Evolutionary conservation across 768 basidiomycete species (phyloP), one percentile per base, ranked within the genome.

Genomic region (Rhizopogon vinicolor): DNA sequence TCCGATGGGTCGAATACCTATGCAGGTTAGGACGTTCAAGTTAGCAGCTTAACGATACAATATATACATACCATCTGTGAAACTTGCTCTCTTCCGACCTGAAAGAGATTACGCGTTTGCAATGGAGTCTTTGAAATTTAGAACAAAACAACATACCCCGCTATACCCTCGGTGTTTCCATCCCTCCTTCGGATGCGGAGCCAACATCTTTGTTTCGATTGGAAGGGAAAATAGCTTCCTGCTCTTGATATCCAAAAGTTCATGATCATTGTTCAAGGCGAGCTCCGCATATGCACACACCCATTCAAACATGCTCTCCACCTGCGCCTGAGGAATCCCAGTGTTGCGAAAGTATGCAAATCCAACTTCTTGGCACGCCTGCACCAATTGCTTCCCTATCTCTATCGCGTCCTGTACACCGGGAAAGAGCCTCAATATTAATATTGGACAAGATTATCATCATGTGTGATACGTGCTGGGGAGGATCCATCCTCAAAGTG

Each of bases 341-440:
- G 76, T 72, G 54, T 81, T 77, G 41, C 68, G 59, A 8, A 80
- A 63, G 63, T 79, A 80, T 3, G 79, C 76, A 63, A 82, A 81
- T 1, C 80, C 80, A 31, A 68, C 70, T 1, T 68, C 62, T 54
- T 43, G 53, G 46, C 63, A 65, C 7, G 63, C 63, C 33, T 33
- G 51, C n/a, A 53, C 52, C 39, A 65, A 52, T 28, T 58, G 51
- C 25, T 52, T 46, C 6, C 58, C 60, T 41, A 60, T 61, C 39
- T 52, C 58, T n/a, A 44, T 51, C 9, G 60, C 60, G 14, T 58
- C 62, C 62, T 63, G 25, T 8, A n/a, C 31, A 9, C 33, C n/a
- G 29, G 12, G 25, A 46, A 18, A 16, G 44, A 50, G 18, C n/a
- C 10, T 49, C 19, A 37, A 12, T 13, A 12, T 37, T 39, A 12